Base-by-base conservation (phyloP, 306 rosid genomes). In the Fragaria ananassa region DNA sequence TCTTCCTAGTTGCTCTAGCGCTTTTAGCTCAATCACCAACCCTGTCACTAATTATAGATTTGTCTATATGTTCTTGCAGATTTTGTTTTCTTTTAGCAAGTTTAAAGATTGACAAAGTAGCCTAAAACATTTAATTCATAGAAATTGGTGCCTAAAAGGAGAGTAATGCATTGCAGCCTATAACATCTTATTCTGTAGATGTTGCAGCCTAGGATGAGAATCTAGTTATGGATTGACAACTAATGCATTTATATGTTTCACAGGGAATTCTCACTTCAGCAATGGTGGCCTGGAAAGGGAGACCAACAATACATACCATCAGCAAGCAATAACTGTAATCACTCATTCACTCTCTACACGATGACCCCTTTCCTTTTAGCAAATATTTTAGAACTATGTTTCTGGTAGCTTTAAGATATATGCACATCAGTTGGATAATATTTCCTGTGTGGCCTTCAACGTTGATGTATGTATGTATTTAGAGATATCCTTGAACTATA, bases 211-310 rank as follows among this genome's bases (percentile, higher is more conserved):
- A 60, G 9, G 14, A 56, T 56, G 6, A 23, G 11, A 60, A 0
- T 27, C 37, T 58, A 58, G 34, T 10, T 42, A 42, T 9, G 46
- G 46, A 1, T 53, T 81, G 39, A 77, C 56, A 44, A 50, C 45
- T 58, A 53, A 39, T 56, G 29, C 54, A 31, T 64, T 67, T 57
- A 50, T 75, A 83, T 71, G 75, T 42, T 71, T 51, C 37, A 37
- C 70, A 94, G 97, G 92, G 74, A 85, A 83, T 75, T 85, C 87
- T 44, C 82, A 76, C 72, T 87, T 75, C 79, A 70, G 72, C 75
- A 82, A 83, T 83, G 85, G 85, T 71, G 80, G 64, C 81, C 50
- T 79, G 69, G 91, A 83, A 75, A 86, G 91, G 72, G 96, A 87
- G 72, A 74, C 85, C 10, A 81, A 80, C 70, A 81, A 71, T 42